phyloP scores from a whole-genome alignment of 2,329 filamentous ascomycete species.

The Stemphylium beticola region DNA sequence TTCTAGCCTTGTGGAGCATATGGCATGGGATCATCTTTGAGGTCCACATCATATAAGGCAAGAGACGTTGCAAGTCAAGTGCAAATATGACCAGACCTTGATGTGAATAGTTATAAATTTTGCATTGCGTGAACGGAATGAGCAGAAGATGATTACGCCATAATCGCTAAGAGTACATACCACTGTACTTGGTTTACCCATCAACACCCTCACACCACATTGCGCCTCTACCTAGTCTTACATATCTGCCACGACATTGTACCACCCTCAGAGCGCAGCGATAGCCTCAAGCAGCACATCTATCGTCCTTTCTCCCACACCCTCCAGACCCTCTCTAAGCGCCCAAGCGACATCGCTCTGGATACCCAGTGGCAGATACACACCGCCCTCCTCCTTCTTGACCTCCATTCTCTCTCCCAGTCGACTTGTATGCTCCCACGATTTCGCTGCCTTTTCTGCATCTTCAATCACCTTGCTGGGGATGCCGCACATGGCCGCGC shows the following conservation, averaged over 20 bases:
- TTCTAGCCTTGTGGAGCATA: no score
- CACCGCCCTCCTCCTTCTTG: slow-evolving; percentile 70
- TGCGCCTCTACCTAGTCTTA: slow-evolving; percentile 1
- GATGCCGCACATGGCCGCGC: slow-evolving; percentile 97
- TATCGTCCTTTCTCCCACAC: slow-evolving; percentile 58
- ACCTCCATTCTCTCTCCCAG: slow-evolving; percentile 87
- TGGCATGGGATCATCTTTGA: no score
- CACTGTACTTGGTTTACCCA: not conserved
- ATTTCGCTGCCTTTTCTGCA: slow-evolving; percentile 84
- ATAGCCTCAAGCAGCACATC: slow-evolving; percentile 65
- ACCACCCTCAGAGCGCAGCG: slow-evolving; percentile 54
- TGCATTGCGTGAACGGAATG: no score
- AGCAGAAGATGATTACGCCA: not conserved
- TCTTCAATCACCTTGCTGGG: slow-evolving; percentile 79
- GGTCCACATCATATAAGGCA: no score
- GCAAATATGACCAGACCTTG: no score
- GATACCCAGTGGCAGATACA: slow-evolving; percentile 82
- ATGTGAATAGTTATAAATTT: no score
- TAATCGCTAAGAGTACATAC: not conserved
- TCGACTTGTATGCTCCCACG: slow-evolving; percentile 94
- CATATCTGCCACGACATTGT: not conserved
- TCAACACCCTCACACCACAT: not conserved
- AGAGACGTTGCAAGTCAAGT: no score
- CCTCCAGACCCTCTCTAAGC: slow-evolving; percentile 62
- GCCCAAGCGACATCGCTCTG: slow-evolving; percentile 86